Evolutionary conservation across 331 rosid species (phyloP), one percentile per base, ranked within the genome.

Genomic region (Pyrus hybrid): DNA sequence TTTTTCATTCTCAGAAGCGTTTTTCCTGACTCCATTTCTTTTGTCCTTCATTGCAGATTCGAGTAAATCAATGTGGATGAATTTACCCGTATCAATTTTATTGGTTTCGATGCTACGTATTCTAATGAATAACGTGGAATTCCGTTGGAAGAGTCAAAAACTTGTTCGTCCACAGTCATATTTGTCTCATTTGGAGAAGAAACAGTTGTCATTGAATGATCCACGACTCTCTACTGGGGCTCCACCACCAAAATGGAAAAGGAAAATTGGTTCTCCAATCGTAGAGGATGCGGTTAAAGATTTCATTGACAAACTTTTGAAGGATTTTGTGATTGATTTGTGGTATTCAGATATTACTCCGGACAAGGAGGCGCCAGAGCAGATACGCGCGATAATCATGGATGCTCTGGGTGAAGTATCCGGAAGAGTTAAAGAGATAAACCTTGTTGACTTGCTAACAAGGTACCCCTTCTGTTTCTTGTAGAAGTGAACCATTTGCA

Each of bases 21-120:
- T 57, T 37, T 73, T 29, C 33, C 61, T 57, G 72, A 51, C 5
- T 63, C 14, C 56, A 20, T 25, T 71, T 14, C 3, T 47, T 37
- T 72, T 18, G 45, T 71, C 64, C 4, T 26, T 41, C 60, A 54
- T 54, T 77, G 70, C 88, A 95, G 99, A 92, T 86, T 90, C 99
- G 28, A 95, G 97, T 85, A 91, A 89, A 79, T 92, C 99, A 22
- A 90, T 90, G 96, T 92, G 96, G 97, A 86, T 92, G 97, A 95
- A 95, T 82, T 49, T 92, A 22, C 99, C 99, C 3, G 79, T 89
- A 80, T 79, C 99, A 17, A 79, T 95, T 84, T 84, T 95, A 47
- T 79, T 95, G 35, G 91, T 88, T 73, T 86, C 77, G 67, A 92
- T 83, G 18, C 22, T 95, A 57, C 93, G 92, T 7, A 77, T 89